These are phyloP conservation scores for Lantana camara DNA, from an alignment of 257 asterid species.

Conservation along the genomic window DNA sequence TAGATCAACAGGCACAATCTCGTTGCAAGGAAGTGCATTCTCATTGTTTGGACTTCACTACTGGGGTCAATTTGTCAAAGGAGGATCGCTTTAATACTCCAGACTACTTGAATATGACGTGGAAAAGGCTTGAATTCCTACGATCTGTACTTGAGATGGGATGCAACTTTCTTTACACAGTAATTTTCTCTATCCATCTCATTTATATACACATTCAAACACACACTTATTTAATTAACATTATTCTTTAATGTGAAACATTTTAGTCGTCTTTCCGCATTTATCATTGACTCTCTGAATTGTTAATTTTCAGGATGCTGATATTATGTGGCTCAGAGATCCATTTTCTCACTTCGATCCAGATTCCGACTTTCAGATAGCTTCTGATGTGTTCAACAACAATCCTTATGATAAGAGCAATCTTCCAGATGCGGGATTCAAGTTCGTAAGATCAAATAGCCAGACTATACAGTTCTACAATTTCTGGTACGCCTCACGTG, in stretches of 20 bases:
- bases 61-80: conserved; percentile 55
- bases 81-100: conserved; percentile 80
- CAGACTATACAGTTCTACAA: conserved; percentile 73
- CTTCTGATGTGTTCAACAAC: conserved; percentile 70
- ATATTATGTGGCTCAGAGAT: conserved; percentile 73
- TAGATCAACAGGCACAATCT: conserved; percentile 47
- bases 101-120: conserved; percentile 70
- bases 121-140: conserved; percentile 71
- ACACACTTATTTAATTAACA: too few relatives aligned
- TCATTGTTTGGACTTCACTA: conserved; percentile 62
- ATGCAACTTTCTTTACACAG: too few relatives aligned
- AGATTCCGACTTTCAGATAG: conserved; percentile 68
- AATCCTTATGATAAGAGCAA: conserved; percentile 44
- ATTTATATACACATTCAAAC: not conserved
- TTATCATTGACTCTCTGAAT: conserved; percentile 5
- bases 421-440: conserved; percentile 72
- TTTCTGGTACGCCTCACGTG: conserved; percentile 64
- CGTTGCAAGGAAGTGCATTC: conserved; percentile 44
- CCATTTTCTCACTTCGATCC: conserved; percentile 60
- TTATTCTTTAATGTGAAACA: too few relatives aligned
- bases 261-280: too few relatives aligned
- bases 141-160: conserved; percentile 71
- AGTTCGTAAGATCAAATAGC: conserved; percentile 57
- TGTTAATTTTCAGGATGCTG: conserved; percentile 69
- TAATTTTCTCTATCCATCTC: conserved; percentile 44